Conservation (phyloP, 306 rosid genomes). For the Casuarina cunninghamiana region DNA sequence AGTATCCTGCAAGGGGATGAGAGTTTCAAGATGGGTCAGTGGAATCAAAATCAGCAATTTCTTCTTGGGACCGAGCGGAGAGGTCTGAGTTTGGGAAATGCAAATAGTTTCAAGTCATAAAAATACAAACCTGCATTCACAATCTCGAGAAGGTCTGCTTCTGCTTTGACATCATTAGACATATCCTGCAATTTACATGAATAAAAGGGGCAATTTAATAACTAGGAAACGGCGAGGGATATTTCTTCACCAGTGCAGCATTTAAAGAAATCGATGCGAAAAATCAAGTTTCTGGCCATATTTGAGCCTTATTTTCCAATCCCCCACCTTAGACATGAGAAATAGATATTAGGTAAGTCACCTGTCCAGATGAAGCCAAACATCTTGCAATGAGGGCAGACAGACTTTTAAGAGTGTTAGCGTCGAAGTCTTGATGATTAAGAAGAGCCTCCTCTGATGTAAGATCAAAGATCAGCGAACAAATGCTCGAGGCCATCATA, state of each 20-base stretch:
- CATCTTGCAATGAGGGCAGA: constrained; percentile 66
- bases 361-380: constrained; percentile 60
- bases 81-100: neutral
- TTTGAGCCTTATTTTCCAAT: neutral
- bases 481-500: constrained; percentile 83
- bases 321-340: neutral
- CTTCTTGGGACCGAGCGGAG: neutral
- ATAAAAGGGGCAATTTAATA: constrained; percentile 1
- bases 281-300: neutral
- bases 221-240: neutral
- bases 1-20: constrained; percentile 53
- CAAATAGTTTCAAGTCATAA: neutral
- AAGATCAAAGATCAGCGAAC: constrained; percentile 67
- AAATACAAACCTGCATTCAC: constrained; percentile 48
- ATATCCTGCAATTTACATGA: constrained; percentile 50
- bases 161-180: constrained; percentile 35
- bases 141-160: constrained; percentile 77
- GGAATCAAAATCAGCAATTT: neutral
- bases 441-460: constrained; percentile 79
- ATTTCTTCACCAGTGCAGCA: neutral
- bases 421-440: constrained; percentile 47
- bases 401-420: constrained; percentile 47
- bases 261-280: neutral
- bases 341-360: constrained; percentile 26
- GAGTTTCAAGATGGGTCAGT: neutral